These are phyloP conservation scores for Beauveria sp. DNA, from an alignment of 2,329 filamentous ascomycete species.

Conservation along the genomic window DNA sequence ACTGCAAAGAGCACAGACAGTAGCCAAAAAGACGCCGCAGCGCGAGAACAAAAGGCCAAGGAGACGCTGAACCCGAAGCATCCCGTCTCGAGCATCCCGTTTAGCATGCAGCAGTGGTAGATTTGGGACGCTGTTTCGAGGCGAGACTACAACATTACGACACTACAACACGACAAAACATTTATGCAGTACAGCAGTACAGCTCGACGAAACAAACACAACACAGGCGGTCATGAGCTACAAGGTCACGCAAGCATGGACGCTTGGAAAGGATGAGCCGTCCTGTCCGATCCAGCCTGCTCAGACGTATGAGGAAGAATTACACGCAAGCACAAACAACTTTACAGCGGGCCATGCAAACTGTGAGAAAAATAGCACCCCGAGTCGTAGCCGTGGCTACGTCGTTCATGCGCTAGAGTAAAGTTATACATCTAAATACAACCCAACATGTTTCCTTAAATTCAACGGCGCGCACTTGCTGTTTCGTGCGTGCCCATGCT, in stretches of 20 bases:
- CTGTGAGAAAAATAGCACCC: background rate
- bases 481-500: background rate
- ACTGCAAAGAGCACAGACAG: no score
- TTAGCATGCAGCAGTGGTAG: background rate
- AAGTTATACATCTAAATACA: background rate
- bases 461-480: background rate
- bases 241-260: no score
- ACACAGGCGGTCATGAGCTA: no score
- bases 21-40: background rate
- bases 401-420: conserved; percentile 1
- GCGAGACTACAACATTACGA: background rate
- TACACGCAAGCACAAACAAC: no score
- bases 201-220: no score
- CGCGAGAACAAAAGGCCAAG: background rate
- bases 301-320: no score
- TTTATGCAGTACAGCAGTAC: no score
- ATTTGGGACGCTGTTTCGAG: background rate
- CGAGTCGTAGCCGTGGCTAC: background rate
- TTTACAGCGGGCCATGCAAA: background rate
- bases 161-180: background rate
- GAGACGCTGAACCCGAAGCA: background rate
- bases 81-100: background rate
- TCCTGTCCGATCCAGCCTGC: no score
- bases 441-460: background rate
- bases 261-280: no score